These are phyloP conservation scores for Backusella circina DNA, from an alignment of 192 early-diverging fungal species.

Conservation along the genomic window DNA sequence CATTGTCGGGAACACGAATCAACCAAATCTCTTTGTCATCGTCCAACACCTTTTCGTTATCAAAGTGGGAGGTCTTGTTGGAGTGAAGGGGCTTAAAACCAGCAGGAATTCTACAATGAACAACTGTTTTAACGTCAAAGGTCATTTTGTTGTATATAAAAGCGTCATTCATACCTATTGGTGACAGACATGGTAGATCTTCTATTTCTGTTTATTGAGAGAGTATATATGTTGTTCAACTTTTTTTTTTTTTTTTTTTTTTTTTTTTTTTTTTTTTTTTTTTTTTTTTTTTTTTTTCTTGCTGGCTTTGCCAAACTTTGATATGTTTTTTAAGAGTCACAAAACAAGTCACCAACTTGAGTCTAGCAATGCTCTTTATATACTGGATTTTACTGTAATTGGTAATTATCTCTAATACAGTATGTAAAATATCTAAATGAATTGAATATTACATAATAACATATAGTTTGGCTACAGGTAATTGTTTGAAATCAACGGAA, in stretches of 20 bases:
- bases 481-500: too few species aligned
- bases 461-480: too few species aligned
- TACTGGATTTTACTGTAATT: too few species aligned
- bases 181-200: neutral
- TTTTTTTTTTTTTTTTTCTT: neutral
- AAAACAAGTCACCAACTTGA: neutral
- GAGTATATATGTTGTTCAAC: neutral
- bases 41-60: conserved; percentile 16
- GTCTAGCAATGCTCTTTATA: neutral
- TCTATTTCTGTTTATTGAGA: neutral
- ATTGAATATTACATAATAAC: too few species aligned
- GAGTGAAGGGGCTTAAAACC: conserved; percentile 15
- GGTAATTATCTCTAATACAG: too few species aligned
- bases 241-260: too few species aligned
- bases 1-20: conserved; percentile 33
- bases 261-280: too few species aligned
- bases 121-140: neutral
- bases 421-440: too few species aligned
- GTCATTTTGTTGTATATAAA: neutral
- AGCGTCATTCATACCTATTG: neutral
- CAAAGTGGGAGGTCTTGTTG: conserved; percentile 11
- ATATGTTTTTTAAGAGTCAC: too few species aligned
- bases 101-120: conserved; percentile 9
- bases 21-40: conserved; percentile 39
- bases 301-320: too few species aligned